Percentiles rank a stretch among this genome's conserved stretches.
Conservation (phyloP, 225 moss, liverwort and hornwort genomes). For the Antitrichia curtipendula region DNA sequence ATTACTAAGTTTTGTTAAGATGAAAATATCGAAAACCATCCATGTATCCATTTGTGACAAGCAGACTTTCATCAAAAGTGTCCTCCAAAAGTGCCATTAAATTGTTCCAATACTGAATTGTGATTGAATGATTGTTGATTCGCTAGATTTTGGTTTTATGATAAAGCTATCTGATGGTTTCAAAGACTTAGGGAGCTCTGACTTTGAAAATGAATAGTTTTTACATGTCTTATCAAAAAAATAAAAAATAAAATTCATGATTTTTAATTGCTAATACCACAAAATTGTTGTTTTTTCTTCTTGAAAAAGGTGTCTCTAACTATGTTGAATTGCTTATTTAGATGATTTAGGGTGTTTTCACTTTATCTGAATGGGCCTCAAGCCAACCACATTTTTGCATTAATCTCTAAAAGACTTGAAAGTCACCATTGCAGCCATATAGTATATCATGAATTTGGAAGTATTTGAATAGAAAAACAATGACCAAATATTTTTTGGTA, state of each 20-base stretch:
- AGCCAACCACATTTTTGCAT: too few relatives aligned
- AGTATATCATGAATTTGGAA: too few relatives aligned
- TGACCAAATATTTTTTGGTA: too few relatives aligned
- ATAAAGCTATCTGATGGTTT: not conserved
- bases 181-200: not conserved
- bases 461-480: too few relatives aligned
- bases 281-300: too few relatives aligned
- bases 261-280: not conserved
- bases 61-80: too few relatives aligned
- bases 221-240: not conserved
- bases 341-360: too few relatives aligned
- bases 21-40: too few relatives aligned
- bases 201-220: not conserved
- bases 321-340: not conserved
- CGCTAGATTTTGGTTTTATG: not conserved
- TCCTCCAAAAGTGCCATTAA: not conserved
- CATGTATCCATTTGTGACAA: not conserved
- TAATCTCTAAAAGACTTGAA: too few relatives aligned
- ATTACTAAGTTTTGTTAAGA: too few relatives aligned
- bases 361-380: not conserved
- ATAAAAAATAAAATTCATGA: too few relatives aligned
- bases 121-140: not conserved
- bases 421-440: too few relatives aligned
- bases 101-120: not conserved
- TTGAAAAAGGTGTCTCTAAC: not conserved